phyloP scores from a whole-genome alignment of 1,284 basidiomycete genomes.

The Malassezia cuniculi region DNA sequence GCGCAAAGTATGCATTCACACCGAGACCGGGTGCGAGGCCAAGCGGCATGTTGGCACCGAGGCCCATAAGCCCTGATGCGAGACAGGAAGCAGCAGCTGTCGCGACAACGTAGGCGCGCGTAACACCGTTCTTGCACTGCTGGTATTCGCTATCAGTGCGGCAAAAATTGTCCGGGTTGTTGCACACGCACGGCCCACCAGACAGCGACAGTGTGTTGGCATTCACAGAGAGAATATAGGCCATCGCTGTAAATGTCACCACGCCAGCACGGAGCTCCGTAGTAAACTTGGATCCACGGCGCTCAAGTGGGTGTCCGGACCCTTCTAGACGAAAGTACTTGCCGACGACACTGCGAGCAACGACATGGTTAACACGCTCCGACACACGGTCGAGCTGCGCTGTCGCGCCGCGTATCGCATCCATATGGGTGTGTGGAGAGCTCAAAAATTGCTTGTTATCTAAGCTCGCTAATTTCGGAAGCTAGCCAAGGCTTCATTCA shows the following conservation, averaged over 20 bases:
- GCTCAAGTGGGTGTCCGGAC: constrained; percentile 61
- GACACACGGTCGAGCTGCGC: no score
- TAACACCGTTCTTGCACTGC: constrained; percentile 19
- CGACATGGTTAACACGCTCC: constrained; percentile 45
- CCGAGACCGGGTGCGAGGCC: constrained; percentile 50
- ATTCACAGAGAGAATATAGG: constrained; percentile 53
- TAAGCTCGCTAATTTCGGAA: no score
- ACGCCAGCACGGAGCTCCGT: constrained; percentile 39
- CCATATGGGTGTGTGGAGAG: no score
- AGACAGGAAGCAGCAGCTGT: constrained; percentile 68
- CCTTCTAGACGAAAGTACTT: constrained; percentile 74
- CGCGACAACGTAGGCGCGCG: constrained; percentile 45
- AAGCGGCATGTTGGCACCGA: constrained; percentile 69
- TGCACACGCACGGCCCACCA: constrained; percentile 70
- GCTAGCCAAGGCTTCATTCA: no score
- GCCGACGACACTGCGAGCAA: constrained; percentile 61
- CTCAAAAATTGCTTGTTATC: no score
- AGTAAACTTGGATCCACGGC: constrained; percentile 59
- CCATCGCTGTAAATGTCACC: constrained; percentile 43
- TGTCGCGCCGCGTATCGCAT: no score
- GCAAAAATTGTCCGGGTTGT: constrained; percentile 46
- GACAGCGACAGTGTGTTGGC: constrained; percentile 58
- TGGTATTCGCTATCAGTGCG: constrained; percentile 54
- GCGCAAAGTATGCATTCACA: constrained; percentile 78
- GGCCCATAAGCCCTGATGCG: constrained; percentile 66